These are phyloP conservation scores for Cercospora sp. DNA, from an alignment of 2,329 filamentous ascomycete species.

Conservation along the genomic window DNA sequence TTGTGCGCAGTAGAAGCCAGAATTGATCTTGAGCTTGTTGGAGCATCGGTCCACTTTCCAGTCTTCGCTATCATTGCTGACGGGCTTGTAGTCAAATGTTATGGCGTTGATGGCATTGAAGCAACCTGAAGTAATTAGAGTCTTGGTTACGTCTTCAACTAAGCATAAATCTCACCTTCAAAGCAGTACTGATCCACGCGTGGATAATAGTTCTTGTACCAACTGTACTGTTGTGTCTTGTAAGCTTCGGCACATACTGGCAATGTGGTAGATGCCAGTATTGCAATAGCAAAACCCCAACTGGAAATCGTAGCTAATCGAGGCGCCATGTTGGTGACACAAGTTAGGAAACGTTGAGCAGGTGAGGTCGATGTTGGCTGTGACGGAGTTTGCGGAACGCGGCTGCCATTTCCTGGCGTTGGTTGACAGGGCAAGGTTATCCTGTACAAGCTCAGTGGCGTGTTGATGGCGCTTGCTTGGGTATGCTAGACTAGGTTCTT, in stretches of 20 bases:
- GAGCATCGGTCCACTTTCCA: slow-evolving; percentile 18
- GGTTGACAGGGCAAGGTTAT: background rate
- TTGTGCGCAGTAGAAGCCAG: slow-evolving; percentile 22
- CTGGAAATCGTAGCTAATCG: background rate
- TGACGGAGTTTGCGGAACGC: background rate
- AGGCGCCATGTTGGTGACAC: background rate
- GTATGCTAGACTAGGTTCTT: background rate
- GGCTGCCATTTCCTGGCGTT: background rate
- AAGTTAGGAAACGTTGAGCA: background rate
- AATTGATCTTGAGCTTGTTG: slow-evolving; percentile 20
- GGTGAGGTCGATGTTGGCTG: background rate
- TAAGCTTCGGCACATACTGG: background rate
- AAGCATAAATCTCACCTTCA: background rate
- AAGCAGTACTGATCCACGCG: slow-evolving; percentile 19
- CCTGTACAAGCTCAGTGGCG: background rate
- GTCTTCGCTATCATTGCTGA: background rate
- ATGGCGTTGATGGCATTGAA: slow-evolving; percentile 11
- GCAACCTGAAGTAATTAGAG: slow-evolving; percentile 10
- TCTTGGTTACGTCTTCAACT: background rate
- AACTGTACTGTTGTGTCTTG: slow-evolving; percentile 18
- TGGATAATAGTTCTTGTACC: slow-evolving; percentile 27
- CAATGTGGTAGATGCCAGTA: background rate
- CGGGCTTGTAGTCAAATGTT: slow-evolving; percentile 19
- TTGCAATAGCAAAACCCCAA: background rate
- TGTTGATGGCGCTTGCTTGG: background rate